phyloP scores from a whole-genome alignment of 768 basidiomycete species.

The Royoungia palumana region DNA sequence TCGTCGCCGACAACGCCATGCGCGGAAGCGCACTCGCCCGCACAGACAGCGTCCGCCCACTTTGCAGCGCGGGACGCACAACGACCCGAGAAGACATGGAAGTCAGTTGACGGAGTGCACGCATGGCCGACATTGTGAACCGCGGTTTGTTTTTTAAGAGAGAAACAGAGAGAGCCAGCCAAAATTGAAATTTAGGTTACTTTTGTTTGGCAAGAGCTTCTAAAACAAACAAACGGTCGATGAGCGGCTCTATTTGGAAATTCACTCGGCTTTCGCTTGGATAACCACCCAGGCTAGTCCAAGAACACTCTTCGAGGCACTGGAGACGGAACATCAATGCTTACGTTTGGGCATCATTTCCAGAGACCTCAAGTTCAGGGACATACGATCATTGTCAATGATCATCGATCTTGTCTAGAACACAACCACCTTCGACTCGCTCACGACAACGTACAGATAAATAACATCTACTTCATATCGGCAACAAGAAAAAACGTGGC shows the following conservation, averaged over 20 bases:
- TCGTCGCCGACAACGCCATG: conserved; percentile 23
- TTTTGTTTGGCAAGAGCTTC: conserved; percentile 33
- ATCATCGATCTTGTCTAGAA: neutral
- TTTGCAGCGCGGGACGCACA: conserved; percentile 23
- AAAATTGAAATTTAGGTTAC: no score
- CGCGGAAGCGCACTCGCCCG: conserved; percentile 10
- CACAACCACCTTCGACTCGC: neutral
- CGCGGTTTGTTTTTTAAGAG: neutral
- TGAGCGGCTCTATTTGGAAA: conserved; percentile 14
- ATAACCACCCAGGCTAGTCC: no score
- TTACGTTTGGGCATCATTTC: no score
- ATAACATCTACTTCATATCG: neutral
- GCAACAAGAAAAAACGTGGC: conserved; percentile 1
- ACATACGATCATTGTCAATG: no score
- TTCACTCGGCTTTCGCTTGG: neutral
- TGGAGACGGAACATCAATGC: no score
- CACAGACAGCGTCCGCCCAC: conserved; percentile 20
- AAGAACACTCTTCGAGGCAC: no score
- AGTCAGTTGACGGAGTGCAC: conserved; percentile 56
- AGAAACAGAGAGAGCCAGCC: no score
- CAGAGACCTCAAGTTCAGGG: no score
- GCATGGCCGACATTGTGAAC: conserved; percentile 57
- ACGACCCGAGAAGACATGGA: conserved; percentile 41
- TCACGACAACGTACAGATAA: conserved; percentile 5
- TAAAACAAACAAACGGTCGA: conserved; percentile 26